Conservation (phyloP, 140 eudicot species). For the Senecio squalidus region DNA sequence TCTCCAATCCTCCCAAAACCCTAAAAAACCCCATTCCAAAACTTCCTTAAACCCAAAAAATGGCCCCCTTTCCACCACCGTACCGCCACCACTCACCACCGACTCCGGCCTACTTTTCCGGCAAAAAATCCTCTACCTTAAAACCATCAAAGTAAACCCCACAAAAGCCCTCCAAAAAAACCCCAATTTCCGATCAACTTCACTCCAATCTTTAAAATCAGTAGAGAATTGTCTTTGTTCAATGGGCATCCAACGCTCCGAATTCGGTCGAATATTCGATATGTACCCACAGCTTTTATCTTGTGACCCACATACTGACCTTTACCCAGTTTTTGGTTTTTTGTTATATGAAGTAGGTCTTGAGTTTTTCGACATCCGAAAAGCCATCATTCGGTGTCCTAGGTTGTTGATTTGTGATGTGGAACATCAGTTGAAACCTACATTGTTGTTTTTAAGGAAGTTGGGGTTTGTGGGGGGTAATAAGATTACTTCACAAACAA, state of each 20-base stretch:
- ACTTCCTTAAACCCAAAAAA: slow-evolving; percentile 31
- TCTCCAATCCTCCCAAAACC: slow-evolving; percentile 12
- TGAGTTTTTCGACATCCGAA: slow-evolving; percentile 40
- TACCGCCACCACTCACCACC: slow-evolving; percentile 31
- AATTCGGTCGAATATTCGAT: slow-evolving; percentile 69
- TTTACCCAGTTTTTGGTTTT: slow-evolving; percentile 76
- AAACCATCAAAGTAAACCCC: slow-evolving; percentile 58
- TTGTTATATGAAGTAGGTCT: slow-evolving; percentile 56
- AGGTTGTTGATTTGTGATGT: slow-evolving; percentile 56
- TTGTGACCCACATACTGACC: slow-evolving; percentile 53
- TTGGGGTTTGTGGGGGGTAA: slow-evolving; percentile 60
- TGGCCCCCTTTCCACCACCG: slow-evolving; percentile 15
- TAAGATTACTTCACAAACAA: slow-evolving; percentile 45
- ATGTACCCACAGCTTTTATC: slow-evolving; percentile 75
- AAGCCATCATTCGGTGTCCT: slow-evolving; percentile 63
- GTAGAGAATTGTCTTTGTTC: slow-evolving; percentile 54
- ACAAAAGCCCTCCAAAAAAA: slow-evolving; percentile 66
- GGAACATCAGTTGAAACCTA: slow-evolving; percentile 57
- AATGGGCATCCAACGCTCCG: slow-evolving; percentile 56
- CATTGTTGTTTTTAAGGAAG: slow-evolving; percentile 42
- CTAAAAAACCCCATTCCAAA: slow-evolving; percentile 24
- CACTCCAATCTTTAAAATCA: slow-evolving; percentile 55
- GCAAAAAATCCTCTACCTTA: slow-evolving; percentile 54
- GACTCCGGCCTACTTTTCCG: slow-evolving; percentile 79
- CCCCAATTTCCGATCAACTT: slow-evolving; percentile 76